Percentiles rank a stretch among this genome's conserved stretches.
These are phyloP conservation scores for Rhodotorula taiwanensis DNA, from an alignment of 768 basidiomycete species.

Conservation along the genomic window DNA sequence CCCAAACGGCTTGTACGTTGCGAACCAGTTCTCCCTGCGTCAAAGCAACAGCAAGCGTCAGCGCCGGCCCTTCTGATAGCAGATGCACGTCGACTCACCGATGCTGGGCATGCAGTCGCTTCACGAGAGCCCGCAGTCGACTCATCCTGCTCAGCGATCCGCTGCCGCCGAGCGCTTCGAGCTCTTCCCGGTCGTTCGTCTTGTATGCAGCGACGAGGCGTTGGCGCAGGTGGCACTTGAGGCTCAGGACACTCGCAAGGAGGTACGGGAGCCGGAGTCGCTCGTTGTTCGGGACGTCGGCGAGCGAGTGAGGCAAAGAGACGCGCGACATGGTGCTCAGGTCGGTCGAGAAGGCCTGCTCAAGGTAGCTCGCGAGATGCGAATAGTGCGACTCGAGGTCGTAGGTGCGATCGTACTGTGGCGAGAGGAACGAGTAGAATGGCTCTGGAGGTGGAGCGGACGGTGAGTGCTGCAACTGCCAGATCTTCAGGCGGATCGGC, in stretches of 20 bases:
- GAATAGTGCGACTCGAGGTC: conserved; percentile 38
- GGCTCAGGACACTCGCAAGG: conserved; percentile 34
- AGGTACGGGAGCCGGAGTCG: conserved; percentile 31
- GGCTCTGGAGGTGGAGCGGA: conserved; percentile 26
- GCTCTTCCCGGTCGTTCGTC: conserved; percentile 20
- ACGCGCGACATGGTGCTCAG: conserved; percentile 25
- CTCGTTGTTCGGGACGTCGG: conserved; percentile 30
- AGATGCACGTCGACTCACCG: conserved; percentile 3
- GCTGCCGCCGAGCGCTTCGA: conserved; percentile 27
- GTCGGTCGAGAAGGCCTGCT: conserved; percentile 32
- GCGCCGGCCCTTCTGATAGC: not conserved
- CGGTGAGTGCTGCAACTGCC: no score
- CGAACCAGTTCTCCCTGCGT: conserved; percentile 35
- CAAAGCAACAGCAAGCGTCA: not conserved
- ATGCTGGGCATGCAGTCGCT: conserved; percentile 25
- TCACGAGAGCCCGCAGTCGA: conserved; percentile 23
- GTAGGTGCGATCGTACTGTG: conserved; percentile 34
- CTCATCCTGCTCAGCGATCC: conserved; percentile 18
- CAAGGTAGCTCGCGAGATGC: conserved; percentile 31
- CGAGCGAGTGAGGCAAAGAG: conserved; percentile 29
- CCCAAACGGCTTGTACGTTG: conserved; percentile 31
- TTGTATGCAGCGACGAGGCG: conserved; percentile 31
- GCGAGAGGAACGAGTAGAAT: conserved; percentile 37
- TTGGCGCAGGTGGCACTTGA: conserved; percentile 37
- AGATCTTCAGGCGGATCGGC: no score